phyloP scores from a whole-genome alignment of 495 filamentous ascomycete species.

The Penicillium tannophilum region DNA sequence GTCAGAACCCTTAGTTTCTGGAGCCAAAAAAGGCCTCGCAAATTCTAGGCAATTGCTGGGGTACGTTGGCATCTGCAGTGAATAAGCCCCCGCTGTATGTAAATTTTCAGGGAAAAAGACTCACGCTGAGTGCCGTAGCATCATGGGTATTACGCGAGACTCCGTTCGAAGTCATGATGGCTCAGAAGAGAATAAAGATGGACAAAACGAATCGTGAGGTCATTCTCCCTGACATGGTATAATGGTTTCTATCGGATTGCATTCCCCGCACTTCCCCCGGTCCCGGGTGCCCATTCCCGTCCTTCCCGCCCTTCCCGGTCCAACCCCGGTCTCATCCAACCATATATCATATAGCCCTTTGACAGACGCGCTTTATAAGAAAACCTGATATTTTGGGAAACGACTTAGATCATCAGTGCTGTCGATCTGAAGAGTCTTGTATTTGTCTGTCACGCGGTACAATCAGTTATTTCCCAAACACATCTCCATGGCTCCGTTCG shows the following conservation, averaged over 20 bases:
- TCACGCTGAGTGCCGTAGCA: background rate
- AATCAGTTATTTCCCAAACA: background rate
- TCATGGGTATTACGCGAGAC: slow-evolving; percentile 2
- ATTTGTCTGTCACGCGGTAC: background rate
- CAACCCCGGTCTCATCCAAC: background rate
- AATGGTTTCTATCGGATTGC: background rate
- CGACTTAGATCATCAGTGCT: background rate
- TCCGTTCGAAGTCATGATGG: background rate
- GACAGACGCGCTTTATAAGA: background rate
- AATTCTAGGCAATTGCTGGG: slow-evolving; percentile 23
- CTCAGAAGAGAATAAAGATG: background rate
- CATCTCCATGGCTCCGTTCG: background rate
- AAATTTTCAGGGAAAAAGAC: background rate
- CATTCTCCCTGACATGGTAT: background rate
- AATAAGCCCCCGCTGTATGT: background rate
- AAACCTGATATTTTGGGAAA: background rate
- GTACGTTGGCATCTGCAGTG: slow-evolving; percentile 12
- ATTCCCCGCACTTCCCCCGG: background rate
- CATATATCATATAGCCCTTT: background rate
- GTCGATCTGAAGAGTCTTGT: background rate
- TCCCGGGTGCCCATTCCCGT: background rate
- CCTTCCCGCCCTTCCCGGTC: background rate
- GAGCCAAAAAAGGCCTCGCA: background rate
- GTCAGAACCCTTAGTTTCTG: background rate
- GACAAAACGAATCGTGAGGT: background rate